phyloP scores from a whole-genome alignment of 225 moss, liverwort and hornwort genomes.

The Physcomitrellopsis africana region DNA sequence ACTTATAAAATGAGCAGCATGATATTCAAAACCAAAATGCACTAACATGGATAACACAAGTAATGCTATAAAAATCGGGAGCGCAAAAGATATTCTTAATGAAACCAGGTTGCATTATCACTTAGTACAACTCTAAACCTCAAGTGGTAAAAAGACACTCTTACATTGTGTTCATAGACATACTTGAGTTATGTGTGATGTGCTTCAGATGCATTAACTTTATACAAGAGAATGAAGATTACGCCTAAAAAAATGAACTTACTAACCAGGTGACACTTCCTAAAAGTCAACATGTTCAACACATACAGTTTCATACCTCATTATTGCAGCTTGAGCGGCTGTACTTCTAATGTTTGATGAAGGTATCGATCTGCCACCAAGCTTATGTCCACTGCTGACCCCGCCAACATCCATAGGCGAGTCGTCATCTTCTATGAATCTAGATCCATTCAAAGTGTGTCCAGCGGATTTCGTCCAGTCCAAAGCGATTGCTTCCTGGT shows the following conservation, averaged over 20 bases:
- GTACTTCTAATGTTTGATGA: constrained; percentile 48
- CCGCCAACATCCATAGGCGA: constrained; percentile 53
- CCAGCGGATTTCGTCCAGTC: constrained; percentile 84
- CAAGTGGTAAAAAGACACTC: not conserved
- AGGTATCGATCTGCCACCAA: constrained; percentile 45
- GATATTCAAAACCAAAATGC: not conserved
- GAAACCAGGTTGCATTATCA: constrained; percentile 3
- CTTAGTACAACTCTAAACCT: not conserved
- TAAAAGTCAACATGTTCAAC: not conserved
- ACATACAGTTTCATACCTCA: constrained; percentile 40
- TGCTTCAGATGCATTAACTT: not conserved
- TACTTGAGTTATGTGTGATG: not conserved
- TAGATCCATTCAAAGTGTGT: constrained; percentile 53
- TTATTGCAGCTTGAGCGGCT: constrained; percentile 74
- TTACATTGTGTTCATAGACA: not conserved
- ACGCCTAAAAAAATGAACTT: not conserved
- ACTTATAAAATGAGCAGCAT: constrained; percentile 7
- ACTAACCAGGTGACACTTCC: not conserved
- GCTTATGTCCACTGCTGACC: constrained; percentile 47
- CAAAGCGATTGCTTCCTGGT: constrained; percentile 69
- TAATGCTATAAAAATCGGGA: not conserved
- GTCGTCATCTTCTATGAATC: constrained; percentile 46
- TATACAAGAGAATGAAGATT: not conserved
- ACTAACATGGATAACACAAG: not conserved
- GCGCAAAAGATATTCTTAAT: not conserved